phyloP scores from a whole-genome alignment of 2,329 filamentous ascomycete species.

The Exophiala sideris region DNA sequence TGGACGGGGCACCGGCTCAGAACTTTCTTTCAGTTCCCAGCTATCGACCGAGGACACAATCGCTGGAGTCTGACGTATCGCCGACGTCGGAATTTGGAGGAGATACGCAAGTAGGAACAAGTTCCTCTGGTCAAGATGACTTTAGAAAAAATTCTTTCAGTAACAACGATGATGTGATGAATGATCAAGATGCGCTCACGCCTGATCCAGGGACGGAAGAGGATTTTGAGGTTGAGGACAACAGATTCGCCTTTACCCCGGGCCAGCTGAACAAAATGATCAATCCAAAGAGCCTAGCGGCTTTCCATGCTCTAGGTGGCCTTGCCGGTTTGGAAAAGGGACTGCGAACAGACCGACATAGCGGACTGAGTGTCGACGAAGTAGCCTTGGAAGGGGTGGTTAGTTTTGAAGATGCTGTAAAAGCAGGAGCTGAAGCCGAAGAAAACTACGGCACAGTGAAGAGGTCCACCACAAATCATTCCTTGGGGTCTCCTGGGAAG shows the following conservation, averaged over 20 bases:
- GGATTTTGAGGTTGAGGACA: conserved; percentile 65
- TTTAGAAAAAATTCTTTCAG: conserved; percentile 34
- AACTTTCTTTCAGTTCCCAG: conserved; percentile 63
- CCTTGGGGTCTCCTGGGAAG: conserved; percentile 24
- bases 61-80: conserved; percentile 54
- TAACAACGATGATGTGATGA: conserved; percentile 50
- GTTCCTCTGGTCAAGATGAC: conserved; percentile 41
- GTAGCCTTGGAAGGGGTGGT: conserved; percentile 60
- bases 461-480: conserved; percentile 20
- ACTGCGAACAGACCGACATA: conserved; percentile 60
- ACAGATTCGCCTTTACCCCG: conserved; percentile 69
- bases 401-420: conserved; percentile 62
- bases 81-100: conserved; percentile 53
- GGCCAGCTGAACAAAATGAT: conserved; percentile 73
- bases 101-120: conserved; percentile 50
- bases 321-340: conserved; percentile 70
- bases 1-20: conserved; percentile 48
- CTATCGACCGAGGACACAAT: conserved; percentile 61
- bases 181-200: conserved; percentile 60
- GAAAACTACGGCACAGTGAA: conserved; percentile 23
- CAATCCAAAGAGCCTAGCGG: conserved; percentile 73
- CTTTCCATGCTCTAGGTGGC: conserved; percentile 73
- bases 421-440: conserved; percentile 23
- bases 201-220: conserved; percentile 70
- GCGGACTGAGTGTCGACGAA: conserved; percentile 71